Conservation (phyloP, 768 basidiomycete genomes). For the Heimioporus sp. region DNA sequence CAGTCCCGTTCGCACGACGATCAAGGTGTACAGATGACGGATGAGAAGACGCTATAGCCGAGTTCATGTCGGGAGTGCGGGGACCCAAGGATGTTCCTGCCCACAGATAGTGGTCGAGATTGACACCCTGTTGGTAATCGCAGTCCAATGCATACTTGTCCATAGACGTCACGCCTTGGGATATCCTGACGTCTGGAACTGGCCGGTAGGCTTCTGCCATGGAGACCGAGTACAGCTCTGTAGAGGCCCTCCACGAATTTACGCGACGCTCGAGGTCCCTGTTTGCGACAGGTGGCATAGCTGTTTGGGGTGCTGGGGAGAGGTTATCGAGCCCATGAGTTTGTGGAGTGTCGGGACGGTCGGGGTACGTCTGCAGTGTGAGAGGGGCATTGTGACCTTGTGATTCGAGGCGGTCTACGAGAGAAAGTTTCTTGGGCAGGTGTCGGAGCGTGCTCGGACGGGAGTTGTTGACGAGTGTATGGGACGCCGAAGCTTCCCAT, state of each 20-base stretch:
- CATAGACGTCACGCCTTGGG: slow-evolving; percentile 14
- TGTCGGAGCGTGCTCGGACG: slow-evolving; percentile 42
- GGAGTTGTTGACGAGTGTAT: slow-evolving; percentile 9
- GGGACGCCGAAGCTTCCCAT: slow-evolving; percentile 25
- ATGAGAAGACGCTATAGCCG: slow-evolving; percentile 38
- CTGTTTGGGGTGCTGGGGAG: slow-evolving; percentile 63
- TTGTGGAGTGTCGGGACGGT: slow-evolving; percentile 17
- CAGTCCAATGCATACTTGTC: slow-evolving; percentile 23
- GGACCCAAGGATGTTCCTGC: slow-evolving; percentile 66
- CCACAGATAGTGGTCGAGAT: slow-evolving; percentile 65
- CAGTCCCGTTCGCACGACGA: slow-evolving; percentile 50
- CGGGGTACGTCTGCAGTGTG: slow-evolving; percentile 14
- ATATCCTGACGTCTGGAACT: slow-evolving; percentile 5
- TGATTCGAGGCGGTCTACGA: slow-evolving; percentile 62
- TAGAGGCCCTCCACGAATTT: slow-evolving; percentile 63
- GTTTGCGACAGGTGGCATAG: slow-evolving; percentile 53
- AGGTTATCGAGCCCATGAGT: slow-evolving; percentile 36
- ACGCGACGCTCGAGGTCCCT: slow-evolving; percentile 55
- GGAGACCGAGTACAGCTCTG: slow-evolving; percentile 47
- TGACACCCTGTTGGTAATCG: slow-evolving; percentile 10
- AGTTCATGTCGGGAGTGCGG: slow-evolving; percentile 39
- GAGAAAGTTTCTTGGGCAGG: slow-evolving; percentile 63
- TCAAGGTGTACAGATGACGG: slow-evolving; percentile 56
- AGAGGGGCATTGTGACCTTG: slow-evolving; percentile 38
- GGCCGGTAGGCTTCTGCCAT: slow-evolving; percentile 37